These are phyloP conservation scores for Cutaneotrichosporon sp. DNA, from an alignment of 1,284 basidiomycete species.

Conservation along the genomic window DNA sequence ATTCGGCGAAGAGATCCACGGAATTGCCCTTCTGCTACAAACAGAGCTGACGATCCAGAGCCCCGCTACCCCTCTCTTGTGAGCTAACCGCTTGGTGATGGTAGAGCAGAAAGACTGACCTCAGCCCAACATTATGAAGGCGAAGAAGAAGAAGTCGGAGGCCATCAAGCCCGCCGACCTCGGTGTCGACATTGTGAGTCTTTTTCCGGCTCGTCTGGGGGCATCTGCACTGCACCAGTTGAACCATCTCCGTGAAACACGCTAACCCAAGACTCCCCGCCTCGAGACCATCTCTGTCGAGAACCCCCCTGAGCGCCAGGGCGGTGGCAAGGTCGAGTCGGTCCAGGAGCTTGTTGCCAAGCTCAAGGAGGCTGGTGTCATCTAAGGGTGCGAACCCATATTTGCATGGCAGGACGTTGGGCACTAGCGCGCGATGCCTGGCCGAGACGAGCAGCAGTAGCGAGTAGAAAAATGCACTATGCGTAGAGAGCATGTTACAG, in stretches of 20 bases:
- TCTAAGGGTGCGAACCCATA: conserved; percentile 39
- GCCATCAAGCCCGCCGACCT: conserved; percentile 79
- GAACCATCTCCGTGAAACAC: not conserved
- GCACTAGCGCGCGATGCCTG: conserved; percentile 9
- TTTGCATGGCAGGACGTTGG: conserved; percentile 11
- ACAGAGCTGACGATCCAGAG: conserved; percentile 57
- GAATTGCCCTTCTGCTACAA: not conserved
- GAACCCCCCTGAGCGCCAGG: conserved; percentile 86
- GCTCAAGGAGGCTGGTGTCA: conserved; percentile 84
- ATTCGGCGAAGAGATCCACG: not conserved
- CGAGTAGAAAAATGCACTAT: conserved; percentile 14
- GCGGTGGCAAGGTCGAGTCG: conserved; percentile 82
- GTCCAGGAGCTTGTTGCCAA: conserved; percentile 89
- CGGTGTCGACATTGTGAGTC: conserved; percentile 56
- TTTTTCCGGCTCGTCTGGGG: not conserved
- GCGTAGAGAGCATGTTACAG: conserved; percentile 8
- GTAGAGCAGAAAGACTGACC: conserved; percentile 14
- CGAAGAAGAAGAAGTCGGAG: conserved; percentile 97
- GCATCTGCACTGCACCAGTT: not conserved
- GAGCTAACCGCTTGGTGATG: not conserved
- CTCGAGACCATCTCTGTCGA: conserved; percentile 87
- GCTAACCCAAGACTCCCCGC: conserved; percentile 58
- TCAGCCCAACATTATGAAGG: conserved; percentile 92
- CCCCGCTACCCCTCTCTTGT: conserved; percentile 85
- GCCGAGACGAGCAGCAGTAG: conserved; percentile 7